Conservation (phyloP, 2,329 filamentous ascomycete species). For the Proliferodiscus dingleyae region DNA sequence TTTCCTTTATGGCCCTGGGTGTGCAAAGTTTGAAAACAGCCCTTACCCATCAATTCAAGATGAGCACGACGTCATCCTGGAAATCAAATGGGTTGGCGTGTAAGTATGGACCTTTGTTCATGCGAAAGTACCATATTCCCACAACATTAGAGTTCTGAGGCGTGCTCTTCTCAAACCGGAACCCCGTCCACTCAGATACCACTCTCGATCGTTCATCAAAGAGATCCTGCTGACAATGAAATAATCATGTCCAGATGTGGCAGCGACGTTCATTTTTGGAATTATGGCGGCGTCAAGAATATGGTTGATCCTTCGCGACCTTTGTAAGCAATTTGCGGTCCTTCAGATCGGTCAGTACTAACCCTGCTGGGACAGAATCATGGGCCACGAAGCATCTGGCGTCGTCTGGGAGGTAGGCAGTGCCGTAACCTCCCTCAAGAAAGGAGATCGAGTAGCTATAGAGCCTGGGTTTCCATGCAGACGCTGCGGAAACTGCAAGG, state of each 20-base stretch:
- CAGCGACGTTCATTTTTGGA: slow-evolving; percentile 38
- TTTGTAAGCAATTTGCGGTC: too few relatives aligned
- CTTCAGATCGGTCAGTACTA: too few relatives aligned
- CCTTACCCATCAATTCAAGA: slow-evolving; percentile 37
- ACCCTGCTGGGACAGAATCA: slow-evolving; percentile 21
- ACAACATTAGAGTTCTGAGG: too few relatives aligned
- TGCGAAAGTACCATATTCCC: too few relatives aligned
- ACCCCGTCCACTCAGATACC: too few relatives aligned
- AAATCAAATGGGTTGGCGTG: slow-evolving; percentile 43
- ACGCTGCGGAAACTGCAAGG: slow-evolving; percentile 39
- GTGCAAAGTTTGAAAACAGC: slow-evolving; percentile 41
- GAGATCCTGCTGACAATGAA: too few relatives aligned
- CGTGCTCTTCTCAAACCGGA: too few relatives aligned
- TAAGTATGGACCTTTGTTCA: too few relatives aligned
- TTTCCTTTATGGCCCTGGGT: slow-evolving; percentile 41
- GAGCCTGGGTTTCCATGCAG: slow-evolving; percentile 44
- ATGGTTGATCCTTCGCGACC: slow-evolving; percentile 41
- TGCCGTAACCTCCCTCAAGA: slow-evolving; percentile 15
- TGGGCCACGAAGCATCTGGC: slow-evolving; percentile 44
- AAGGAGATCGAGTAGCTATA: slow-evolving; percentile 41
- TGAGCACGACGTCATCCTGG: slow-evolving; percentile 39
- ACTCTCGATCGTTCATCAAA: too few relatives aligned
- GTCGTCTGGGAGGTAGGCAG: slow-evolving; percentile 15
- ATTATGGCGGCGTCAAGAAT: slow-evolving; percentile 40
- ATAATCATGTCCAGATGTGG: too few relatives aligned